Conservation (phyloP, 1,284 basidiomycete genomes). For the Coniferiporia sulphurascens region DNA sequence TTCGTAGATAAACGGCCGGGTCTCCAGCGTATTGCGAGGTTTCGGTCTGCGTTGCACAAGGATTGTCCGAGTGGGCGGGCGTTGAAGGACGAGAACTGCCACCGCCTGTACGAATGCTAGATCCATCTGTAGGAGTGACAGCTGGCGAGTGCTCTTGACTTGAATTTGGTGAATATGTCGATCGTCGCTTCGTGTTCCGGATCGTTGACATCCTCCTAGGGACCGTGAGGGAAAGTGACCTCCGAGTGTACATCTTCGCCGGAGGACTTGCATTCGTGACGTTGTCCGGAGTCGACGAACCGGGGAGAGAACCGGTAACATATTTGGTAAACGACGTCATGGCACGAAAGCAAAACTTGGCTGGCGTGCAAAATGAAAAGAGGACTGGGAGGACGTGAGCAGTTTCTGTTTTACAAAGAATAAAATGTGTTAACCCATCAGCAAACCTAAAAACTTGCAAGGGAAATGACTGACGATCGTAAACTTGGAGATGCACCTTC, state of each 20-base stretch:
- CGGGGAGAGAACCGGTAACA: slow-evolving; percentile 43
- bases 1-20: slow-evolving; percentile 44
- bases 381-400: slow-evolving; percentile 75
- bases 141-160: background rate
- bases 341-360: slow-evolving; percentile 71
- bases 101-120: background rate
- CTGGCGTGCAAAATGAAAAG: slow-evolving; percentile 80
- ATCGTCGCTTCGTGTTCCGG: background rate
- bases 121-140: background rate
- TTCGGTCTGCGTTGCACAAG: slow-evolving; percentile 22
- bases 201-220: background rate
- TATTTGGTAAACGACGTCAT: slow-evolving; percentile 66
- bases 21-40: slow-evolving; percentile 58
- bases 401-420: slow-evolving; percentile 43
- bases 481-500: slow-evolving; percentile 87
- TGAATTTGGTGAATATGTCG: background rate
- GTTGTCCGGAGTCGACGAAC: background rate
- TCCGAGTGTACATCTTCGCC: background rate
- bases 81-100: background rate
- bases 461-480: slow-evolving; percentile 49
- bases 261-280: slow-evolving; percentile 9
- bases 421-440: background rate
- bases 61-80: slow-evolving; percentile 21
- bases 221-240: background rate
- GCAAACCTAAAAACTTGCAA: background rate